Percentiles rank a stretch among this genome's conserved stretches.
phyloP scores from a whole-genome alignment of 2,329 filamentous ascomycete genomes.

The Hypocrella siamensis region DNA sequence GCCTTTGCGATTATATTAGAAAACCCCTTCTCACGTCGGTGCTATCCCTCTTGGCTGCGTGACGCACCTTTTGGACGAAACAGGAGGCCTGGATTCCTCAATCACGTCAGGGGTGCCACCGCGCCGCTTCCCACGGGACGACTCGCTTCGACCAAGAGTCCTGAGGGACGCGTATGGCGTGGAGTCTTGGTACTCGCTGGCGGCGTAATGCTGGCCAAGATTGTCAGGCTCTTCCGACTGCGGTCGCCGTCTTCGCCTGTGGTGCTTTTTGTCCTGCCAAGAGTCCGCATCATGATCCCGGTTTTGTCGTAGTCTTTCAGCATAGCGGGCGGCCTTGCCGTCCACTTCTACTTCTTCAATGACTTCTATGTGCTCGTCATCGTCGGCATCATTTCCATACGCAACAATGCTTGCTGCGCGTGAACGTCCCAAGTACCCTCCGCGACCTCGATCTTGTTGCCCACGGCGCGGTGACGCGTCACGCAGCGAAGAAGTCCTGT shows the following conservation, averaged over 20 bases:
- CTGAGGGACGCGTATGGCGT: conserved; percentile 12
- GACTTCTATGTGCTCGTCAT: conserved; percentile 10
- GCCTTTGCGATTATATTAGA: conserved; percentile 2
- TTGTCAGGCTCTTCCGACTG: conserved; percentile 10
- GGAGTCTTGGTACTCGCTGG: conserved; percentile 14
- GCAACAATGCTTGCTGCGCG: conserved; percentile 2
- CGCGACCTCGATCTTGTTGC: conserved; percentile 6
- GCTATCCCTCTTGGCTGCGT: too few species aligned
- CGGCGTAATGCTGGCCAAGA: conserved; percentile 8
- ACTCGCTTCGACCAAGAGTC: conserved; percentile 14
- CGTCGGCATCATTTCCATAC: conserved; percentile 1
- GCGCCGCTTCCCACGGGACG: conserved; percentile 12
- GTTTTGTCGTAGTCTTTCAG: conserved; percentile 6
- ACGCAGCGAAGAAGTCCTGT: too few species aligned
- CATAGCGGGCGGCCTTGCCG: too few species aligned
- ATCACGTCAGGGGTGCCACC: conserved; percentile 14
- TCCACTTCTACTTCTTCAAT: conserved; percentile 11
- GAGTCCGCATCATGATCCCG: conserved; percentile 10
- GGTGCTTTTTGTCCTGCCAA: conserved; percentile 9
- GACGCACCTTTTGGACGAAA: conserved; percentile 16
- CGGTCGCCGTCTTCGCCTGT: conserved; percentile 9
- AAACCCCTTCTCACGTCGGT: too few species aligned
- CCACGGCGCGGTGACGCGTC: conserved; percentile 1
- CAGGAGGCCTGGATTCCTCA: conserved; percentile 17
- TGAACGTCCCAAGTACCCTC: conserved; percentile 2